phyloP scores from a whole-genome alignment of 2,329 filamentous ascomycete species.

The Fusarium xyrophilum region DNA sequence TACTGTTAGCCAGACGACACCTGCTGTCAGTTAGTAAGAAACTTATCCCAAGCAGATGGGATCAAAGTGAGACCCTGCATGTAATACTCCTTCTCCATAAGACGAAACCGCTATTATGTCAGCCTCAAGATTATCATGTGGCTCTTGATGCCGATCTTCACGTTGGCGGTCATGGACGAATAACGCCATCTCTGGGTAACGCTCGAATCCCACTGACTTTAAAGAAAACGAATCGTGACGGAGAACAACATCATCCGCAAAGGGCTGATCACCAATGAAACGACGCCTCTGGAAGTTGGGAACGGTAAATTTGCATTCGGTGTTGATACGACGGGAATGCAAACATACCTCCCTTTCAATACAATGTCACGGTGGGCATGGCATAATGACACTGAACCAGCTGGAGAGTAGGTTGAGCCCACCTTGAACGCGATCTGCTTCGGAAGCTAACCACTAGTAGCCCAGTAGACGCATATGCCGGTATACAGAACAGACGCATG shows the following conservation, averaged over 20 bases:
- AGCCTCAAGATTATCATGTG: neutral
- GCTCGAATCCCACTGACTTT: neutral
- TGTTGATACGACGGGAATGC: constrained; percentile 54
- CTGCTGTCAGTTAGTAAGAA: neutral
- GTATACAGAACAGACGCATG: constrained; percentile 46
- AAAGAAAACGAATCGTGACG: constrained; percentile 32
- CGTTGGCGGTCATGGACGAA: constrained; percentile 8
- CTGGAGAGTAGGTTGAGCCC: constrained; percentile 29
- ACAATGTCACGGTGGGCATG: constrained; percentile 58
- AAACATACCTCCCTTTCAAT: constrained; percentile 54
- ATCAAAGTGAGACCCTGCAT: too few species aligned
- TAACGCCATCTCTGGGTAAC: neutral
- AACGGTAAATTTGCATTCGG: constrained; percentile 59
- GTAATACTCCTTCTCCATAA: too few species aligned
- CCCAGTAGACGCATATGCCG: constrained; percentile 42
- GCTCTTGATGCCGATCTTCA: neutral
- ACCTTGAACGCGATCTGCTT: accelerated
- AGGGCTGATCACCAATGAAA: constrained; percentile 42
- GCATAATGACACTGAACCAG: constrained; percentile 58
- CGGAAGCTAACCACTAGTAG: neutral
- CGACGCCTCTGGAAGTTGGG: constrained; percentile 59
- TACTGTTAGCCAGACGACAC: neutral
- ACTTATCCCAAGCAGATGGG: too few species aligned
- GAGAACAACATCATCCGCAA: constrained; percentile 38
- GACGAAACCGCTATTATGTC: neutral